Percentiles rank a stretch among this genome's conserved stretches.
These are phyloP conservation scores for Daedaleopsis sinensis DNA, from an alignment of 768 basidiomycete species.

Conservation along the genomic window DNA sequence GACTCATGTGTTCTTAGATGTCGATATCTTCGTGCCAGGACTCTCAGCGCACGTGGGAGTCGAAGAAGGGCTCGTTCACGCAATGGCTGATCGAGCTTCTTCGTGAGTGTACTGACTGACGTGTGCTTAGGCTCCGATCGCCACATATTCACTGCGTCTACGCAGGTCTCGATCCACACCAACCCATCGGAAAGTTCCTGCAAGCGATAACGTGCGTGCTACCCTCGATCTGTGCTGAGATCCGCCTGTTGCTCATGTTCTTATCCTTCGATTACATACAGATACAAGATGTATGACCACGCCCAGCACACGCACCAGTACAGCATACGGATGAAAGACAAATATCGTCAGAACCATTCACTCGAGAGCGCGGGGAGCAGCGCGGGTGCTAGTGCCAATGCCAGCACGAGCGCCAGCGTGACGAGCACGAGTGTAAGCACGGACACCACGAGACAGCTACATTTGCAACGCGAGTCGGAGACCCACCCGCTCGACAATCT, in stretches of 20 bases:
- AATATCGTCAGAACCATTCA: slow-evolving; percentile 4
- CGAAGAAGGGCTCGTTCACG: slow-evolving; percentile 23
- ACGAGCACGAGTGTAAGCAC: neutral
- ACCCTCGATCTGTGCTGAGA: neutral
- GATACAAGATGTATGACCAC: slow-evolving; percentile 8
- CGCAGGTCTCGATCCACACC: slow-evolving; percentile 10
- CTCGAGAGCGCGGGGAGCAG: neutral
- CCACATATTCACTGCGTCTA: neutral
- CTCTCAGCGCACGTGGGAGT: slow-evolving; percentile 26
- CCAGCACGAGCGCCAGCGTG: neutral
- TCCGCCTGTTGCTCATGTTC: neutral
- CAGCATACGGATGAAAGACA: slow-evolving; percentile 3
- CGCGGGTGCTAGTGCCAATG: neutral
- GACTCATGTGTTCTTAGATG: neutral
- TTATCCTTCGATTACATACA: neutral
- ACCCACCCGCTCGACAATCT: neutral
- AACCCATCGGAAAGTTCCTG: slow-evolving; percentile 5
- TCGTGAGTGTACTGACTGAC: neutral
- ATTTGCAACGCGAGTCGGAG: neutral
- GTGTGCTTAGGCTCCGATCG: neutral
- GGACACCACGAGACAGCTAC: neutral
- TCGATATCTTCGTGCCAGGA: slow-evolving; percentile 29
- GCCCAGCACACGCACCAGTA: slow-evolving; percentile 11
- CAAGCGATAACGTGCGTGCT: slow-evolving; percentile 7
- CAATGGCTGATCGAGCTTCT: slow-evolving; percentile 11